Evolutionary conservation across 345 rosid genomes (phyloP).

Genomic region (Raphanus sativus): DNA sequence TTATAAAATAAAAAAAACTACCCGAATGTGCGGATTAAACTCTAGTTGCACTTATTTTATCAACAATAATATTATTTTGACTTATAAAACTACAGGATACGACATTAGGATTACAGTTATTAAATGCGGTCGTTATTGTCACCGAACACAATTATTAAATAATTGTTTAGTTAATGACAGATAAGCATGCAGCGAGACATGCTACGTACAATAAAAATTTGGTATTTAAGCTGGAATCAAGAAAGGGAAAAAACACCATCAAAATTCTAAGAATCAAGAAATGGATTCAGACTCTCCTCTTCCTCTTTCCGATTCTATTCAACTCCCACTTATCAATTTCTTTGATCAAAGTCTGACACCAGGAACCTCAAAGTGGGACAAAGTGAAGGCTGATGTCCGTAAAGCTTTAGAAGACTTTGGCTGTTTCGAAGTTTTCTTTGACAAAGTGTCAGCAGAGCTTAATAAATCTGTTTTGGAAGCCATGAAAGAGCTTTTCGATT

Average conservation of each 20-base stretch:
- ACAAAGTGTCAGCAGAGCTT: conserved; percentile 23
- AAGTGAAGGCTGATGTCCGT: conserved; percentile 25
- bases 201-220: background rate
- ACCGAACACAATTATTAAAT: background rate
- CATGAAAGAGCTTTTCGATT: conserved; percentile 23
- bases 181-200: background rate
- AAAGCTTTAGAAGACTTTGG: conserved; percentile 39
- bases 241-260: background rate
- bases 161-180: too few relatives aligned
- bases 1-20: too few relatives aligned
- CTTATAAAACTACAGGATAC: too few relatives aligned
- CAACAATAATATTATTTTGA: too few relatives aligned
- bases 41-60: too few relatives aligned
- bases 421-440: conserved; percentile 29
- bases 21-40: too few relatives aligned
- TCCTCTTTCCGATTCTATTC: background rate
- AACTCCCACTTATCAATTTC: conserved; percentile 24
- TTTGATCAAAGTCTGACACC: conserved; percentile 18
- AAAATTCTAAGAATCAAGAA: conserved; percentile 9
- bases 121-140: too few relatives aligned
- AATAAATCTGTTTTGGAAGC: conserved; percentile 23
- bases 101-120: too few relatives aligned
- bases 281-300: conserved; percentile 30
- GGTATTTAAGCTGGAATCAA: background rate
- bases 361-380: conserved; percentile 36